phyloP scores from a whole-genome alignment of 441 rosid genomes.

The Raphanus hybrid region DNA sequence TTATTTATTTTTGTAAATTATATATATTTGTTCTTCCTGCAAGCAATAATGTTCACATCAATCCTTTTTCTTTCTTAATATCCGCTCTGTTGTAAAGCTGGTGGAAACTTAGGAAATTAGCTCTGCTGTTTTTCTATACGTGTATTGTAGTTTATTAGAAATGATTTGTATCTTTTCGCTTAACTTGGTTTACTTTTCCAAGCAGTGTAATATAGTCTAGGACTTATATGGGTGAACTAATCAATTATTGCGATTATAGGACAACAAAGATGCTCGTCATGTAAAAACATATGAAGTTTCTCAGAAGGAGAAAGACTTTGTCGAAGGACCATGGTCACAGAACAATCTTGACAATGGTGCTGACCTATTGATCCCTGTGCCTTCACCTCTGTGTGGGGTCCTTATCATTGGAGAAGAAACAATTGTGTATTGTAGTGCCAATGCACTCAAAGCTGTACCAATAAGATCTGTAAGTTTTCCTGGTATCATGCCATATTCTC shows the following conservation, averaged over 20 bases:
- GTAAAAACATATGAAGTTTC: constrained; percentile 95
- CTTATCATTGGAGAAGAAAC: constrained; percentile 94
- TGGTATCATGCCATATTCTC: constrained; percentile 9
- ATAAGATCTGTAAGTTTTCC: constrained; percentile 73
- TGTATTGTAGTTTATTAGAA: background rate
- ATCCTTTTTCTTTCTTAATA: background rate
- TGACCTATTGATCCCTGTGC: constrained; percentile 86
- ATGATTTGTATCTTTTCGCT: background rate
- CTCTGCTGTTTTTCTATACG: background rate
- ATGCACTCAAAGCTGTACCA: constrained; percentile 79
- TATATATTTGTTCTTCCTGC: background rate
- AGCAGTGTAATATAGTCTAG: background rate
- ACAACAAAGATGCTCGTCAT: constrained; percentile 98
- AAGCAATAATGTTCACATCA: background rate
- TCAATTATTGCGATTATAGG: constrained; percentile 50
- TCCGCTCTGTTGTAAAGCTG: background rate
- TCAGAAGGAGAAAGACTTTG: constrained; percentile 79
- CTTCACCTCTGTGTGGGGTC: constrained; percentile 90
- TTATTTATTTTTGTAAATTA: background rate
- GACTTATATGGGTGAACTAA: background rate
- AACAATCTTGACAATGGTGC: constrained; percentile 93
- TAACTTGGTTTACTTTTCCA: background rate
- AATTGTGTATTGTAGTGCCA: constrained; percentile 86
- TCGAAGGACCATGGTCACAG: constrained; percentile 93
- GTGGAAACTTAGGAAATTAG: background rate